Base-by-base conservation (phyloP, 1,284 basidiomycete species). In the Fomitiporia mediterranea region DNA sequence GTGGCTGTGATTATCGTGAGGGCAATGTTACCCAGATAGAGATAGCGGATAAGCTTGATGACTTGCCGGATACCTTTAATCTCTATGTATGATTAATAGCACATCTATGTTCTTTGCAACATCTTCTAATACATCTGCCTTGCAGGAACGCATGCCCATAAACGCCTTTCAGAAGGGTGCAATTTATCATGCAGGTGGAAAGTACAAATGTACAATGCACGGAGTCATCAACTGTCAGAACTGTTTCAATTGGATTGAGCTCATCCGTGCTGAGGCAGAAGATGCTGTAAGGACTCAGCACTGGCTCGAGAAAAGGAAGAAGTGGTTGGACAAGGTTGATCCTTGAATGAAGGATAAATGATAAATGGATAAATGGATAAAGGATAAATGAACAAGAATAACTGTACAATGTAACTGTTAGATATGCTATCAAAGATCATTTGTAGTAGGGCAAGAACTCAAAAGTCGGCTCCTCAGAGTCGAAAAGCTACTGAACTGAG, bases 241-340 rank as follows among this genome's bases (percentile, higher is more conserved):
- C 27, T 51, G 47, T 37, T 56, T 56, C 30, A 51, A 56, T 38
- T 40, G 55, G 34, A 9, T 40, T 25, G 27, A 17, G 37, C 17
- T 51, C 5, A 46, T 51, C 25, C 17, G 17, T 27, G 21, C 15
- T 34, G 47, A 56, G 35, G 55, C 38, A 28, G n/a, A 44, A 43
- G 38, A 56, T 19, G 37, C 48, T 9, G 47, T 19, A 21, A 47
- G 47, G 21, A 51, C 13, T 1, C n/a, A 51, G 11, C n/a, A 27
- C 3, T 56, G 47, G 55, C 47, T 51, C 11, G 17, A 51, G 32
- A 51, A 56, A 28, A 51, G 47, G 23, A 17, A 42, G 37, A 51
- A 56, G 28, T 56, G 30, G 27, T 4, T 42, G 9, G 35, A 51
- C 37, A 55, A 48, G 27, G 30, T 37, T 28, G 53, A 55, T 48